phyloP scores from a whole-genome alignment of 768 basidiomycete genomes.

The Aureoboletus auriporus region DNA sequence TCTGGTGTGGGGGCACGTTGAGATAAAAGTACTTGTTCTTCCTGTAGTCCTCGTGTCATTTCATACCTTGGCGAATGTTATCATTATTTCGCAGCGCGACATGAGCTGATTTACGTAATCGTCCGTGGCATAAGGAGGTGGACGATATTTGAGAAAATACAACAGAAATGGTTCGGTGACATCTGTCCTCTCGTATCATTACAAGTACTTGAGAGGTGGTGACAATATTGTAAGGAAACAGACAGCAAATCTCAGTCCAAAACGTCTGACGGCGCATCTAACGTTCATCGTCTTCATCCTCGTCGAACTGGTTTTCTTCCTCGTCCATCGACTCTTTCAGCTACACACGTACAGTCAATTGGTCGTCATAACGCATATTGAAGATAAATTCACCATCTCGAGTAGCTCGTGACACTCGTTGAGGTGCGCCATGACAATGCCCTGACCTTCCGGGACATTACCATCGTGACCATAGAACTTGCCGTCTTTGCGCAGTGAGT shows the following conservation, averaged over 20 bases:
- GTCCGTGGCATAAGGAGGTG: no score
- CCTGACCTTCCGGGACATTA: constrained; percentile 91
- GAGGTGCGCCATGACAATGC: constrained; percentile 91
- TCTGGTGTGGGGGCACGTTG: constrained; percentile 14
- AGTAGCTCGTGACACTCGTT: constrained; percentile 95
- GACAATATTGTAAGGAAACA: not conserved
- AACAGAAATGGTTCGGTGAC: no score
- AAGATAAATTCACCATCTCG: constrained; percentile 67
- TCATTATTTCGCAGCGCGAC: constrained; percentile 24
- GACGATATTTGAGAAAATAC: no score
- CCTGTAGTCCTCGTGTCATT: constrained; percentile 17
- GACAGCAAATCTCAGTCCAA: constrained; percentile 7
- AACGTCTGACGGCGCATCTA: constrained; percentile 11
- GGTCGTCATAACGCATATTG: not conserved
- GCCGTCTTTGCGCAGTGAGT: constrained; percentile 88
- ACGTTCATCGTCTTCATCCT: constrained; percentile 43
- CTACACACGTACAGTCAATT: constrained; percentile 21
- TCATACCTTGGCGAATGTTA: constrained; percentile 28
- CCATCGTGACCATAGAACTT: constrained; percentile 90
- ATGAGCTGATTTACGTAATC: no score
- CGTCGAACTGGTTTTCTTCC: constrained; percentile 54
- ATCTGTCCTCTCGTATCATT: no score
- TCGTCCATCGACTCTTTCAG: constrained; percentile 82
- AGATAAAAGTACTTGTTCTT: constrained; percentile 18
- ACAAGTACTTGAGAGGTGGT: not conserved